Evolutionary conservation across 1,284 basidiomycete species (phyloP).

Genomic region (Ustilago bromivora): DNA sequence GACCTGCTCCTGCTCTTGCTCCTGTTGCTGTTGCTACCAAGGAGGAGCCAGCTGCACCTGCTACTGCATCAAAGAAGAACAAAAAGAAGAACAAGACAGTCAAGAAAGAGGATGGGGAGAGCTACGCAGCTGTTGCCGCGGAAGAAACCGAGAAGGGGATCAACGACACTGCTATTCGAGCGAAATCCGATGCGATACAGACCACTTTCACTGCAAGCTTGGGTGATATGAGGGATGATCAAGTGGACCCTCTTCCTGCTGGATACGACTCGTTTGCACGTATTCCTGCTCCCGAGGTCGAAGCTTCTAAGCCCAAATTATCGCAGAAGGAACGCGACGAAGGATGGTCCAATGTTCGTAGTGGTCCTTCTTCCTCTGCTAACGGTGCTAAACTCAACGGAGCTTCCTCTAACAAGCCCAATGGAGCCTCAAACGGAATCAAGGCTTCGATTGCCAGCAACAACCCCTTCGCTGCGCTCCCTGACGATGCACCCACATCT

Average conservation of each 20-base stretch:
- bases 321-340: slow-evolving; percentile 37
- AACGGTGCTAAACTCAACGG: slow-evolving; percentile 17
- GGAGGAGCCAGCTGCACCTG: slow-evolving; percentile 18
- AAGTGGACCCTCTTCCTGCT: slow-evolving; percentile 36
- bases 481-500: slow-evolving; percentile 39
- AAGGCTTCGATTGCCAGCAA: slow-evolving; percentile 33
- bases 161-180: slow-evolving; percentile 36
- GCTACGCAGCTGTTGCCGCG: slow-evolving; percentile 20
- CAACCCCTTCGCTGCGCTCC: slow-evolving; percentile 56
- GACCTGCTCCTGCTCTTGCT: not conserved
- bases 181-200: slow-evolving; percentile 23
- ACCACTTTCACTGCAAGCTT: slow-evolving; percentile 24
- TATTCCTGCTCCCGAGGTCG: slow-evolving; percentile 29
- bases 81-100: slow-evolving; percentile 9
- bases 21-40: not conserved
- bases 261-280: slow-evolving; percentile 36
- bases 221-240: slow-evolving; percentile 50
- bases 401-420: not conserved
- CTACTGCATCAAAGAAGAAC: slow-evolving; percentile 12
- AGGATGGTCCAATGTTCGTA: slow-evolving; percentile 48
- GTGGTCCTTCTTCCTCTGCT: slow-evolving; percentile 17
- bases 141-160: slow-evolving; percentile 1
- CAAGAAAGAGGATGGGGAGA: slow-evolving; percentile 10
- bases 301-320: slow-evolving; percentile 18
- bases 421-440: slow-evolving; percentile 6